These are phyloP conservation scores for Dendrocalamus sinicus DNA, from an alignment of 176 grass and related monocot genomes.

Conservation along the genomic window DNA sequence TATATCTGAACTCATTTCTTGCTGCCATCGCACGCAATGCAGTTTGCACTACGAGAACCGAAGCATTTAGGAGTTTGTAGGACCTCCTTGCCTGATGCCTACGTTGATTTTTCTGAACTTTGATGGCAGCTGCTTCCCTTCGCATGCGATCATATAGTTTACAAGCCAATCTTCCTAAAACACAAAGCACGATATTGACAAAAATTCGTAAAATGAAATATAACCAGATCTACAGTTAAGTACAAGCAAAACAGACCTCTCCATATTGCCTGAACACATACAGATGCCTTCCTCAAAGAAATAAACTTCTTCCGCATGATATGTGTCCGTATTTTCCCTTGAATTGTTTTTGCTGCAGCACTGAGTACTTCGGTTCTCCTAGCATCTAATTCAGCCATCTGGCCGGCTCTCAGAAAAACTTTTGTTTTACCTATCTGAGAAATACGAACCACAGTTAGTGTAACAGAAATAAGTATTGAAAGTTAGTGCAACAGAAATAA, in stretches of 20 bases:
- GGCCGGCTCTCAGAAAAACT: conserved; percentile 97
- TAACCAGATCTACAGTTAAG: conserved; percentile 7
- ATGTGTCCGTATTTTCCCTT: conserved; percentile 91
- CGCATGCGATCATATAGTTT: conserved; percentile 78
- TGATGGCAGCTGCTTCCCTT: conserved; percentile 76
- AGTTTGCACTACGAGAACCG: conserved; percentile 82
- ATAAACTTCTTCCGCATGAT: conserved; percentile 88
- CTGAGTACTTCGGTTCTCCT: conserved; percentile 94
- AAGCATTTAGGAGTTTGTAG: conserved; percentile 64
- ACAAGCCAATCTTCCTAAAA: conserved; percentile 90
- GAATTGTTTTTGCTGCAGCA: conserved; percentile 88
- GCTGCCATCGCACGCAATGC: conserved; percentile 86
- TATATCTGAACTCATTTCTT: conserved; percentile 82
- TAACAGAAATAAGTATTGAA: neutral
- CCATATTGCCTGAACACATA: conserved; percentile 87
- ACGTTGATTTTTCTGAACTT: conserved; percentile 89
- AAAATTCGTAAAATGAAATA: conserved; percentile 38
- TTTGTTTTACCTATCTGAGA: conserved; percentile 98
- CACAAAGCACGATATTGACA: conserved; percentile 27
- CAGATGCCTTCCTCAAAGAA: conserved; percentile 74
- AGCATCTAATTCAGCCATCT: conserved; percentile 99
- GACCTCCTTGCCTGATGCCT: conserved; percentile 79
- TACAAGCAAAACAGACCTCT: conserved; percentile 71
- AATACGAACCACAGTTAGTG: conserved; percentile 40
- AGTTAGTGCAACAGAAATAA: conserved; percentile 8